These are phyloP conservation scores for Vitis rotundifolia DNA, from an alignment of 164 flowering plant genomes.

Conservation along the genomic window DNA sequence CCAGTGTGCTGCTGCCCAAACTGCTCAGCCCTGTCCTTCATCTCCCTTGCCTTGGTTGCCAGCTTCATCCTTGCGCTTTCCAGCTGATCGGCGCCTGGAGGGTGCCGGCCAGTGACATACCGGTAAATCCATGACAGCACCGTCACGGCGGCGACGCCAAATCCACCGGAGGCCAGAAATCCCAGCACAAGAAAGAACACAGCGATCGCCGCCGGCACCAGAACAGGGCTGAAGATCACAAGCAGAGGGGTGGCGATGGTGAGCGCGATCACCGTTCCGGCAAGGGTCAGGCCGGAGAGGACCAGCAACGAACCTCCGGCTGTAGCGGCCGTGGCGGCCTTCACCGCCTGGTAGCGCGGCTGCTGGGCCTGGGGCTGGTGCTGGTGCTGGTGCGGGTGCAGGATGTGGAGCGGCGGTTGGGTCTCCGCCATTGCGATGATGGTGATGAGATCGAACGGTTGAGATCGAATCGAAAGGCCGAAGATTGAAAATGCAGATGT, in stretches of 20 bases:
- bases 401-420: conserved; percentile 2
- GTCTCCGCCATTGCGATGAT: conserved; percentile 18
- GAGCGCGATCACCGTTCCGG: conserved; percentile 44
- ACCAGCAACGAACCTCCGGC: conserved; percentile 44
- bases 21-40: conserved; percentile 50
- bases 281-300: conserved; percentile 48
- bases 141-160: conserved; percentile 45
- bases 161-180: conserved; percentile 51
- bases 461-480: background rate
- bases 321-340: conserved; percentile 48
- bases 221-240: conserved; percentile 44
- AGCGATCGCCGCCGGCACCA: conserved; percentile 47
- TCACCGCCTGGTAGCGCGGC: conserved; percentile 33
- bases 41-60: conserved; percentile 42
- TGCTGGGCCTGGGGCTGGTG: conserved; percentile 12
- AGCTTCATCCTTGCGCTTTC: conserved; percentile 37
- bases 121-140: conserved; percentile 50
- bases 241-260: conserved; percentile 48
- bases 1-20: conserved; percentile 28
- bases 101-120: conserved; percentile 44
- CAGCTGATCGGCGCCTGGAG: conserved; percentile 45
- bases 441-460: background rate
- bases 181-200: conserved; percentile 32
- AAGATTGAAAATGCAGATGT: background rate
- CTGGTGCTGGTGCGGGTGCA: conserved; percentile 8